Evolutionary conservation across 2,329 filamentous ascomycete genomes (phyloP).

Genomic region (Diatrype stigma): DNA sequence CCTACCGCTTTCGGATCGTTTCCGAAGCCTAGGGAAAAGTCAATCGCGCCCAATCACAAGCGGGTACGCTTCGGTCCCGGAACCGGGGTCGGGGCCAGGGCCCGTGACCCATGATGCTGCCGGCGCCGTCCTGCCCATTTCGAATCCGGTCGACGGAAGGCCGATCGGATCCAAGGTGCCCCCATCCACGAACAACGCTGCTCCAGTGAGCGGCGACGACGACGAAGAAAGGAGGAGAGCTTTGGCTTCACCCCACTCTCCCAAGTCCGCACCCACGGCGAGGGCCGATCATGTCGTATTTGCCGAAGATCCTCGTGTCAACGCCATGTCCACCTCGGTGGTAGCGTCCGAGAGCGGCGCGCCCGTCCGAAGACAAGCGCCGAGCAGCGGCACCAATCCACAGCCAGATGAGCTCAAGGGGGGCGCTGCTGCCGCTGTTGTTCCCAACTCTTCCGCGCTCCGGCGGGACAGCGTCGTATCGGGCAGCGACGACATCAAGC

Average conservation of each 20-base stretch:
- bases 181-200: too few species aligned
- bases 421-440: constrained; percentile 12
- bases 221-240: too few species aligned
- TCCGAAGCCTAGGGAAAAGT: constrained; percentile 16
- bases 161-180: too few species aligned
- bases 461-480: too few species aligned
- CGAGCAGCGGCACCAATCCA: too few species aligned
- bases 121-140: constrained; percentile 14
- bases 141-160: constrained; percentile 16
- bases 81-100: constrained; percentile 1
- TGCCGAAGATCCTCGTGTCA: constrained; percentile 10
- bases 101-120: not conserved
- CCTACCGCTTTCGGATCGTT: constrained; percentile 22
- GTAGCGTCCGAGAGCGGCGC: too few species aligned
- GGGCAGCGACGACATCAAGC: constrained; percentile 30
- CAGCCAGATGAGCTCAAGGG: constrained; percentile 31
- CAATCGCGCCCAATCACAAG: constrained; percentile 6
- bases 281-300: constrained; percentile 23
- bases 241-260: too few species aligned
- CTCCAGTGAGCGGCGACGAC: too few species aligned
- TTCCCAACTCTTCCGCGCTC: too few species aligned
- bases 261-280: too few species aligned
- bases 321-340: constrained; percentile 16
- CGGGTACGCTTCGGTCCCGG: constrained; percentile 1
- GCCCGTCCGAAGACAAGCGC: too few species aligned